Evolutionary conservation across 1,139 yeast genomes (phyloP), one percentile per base, ranked within the genome.

Genomic region (Geotrichum macrosporum): DNA sequence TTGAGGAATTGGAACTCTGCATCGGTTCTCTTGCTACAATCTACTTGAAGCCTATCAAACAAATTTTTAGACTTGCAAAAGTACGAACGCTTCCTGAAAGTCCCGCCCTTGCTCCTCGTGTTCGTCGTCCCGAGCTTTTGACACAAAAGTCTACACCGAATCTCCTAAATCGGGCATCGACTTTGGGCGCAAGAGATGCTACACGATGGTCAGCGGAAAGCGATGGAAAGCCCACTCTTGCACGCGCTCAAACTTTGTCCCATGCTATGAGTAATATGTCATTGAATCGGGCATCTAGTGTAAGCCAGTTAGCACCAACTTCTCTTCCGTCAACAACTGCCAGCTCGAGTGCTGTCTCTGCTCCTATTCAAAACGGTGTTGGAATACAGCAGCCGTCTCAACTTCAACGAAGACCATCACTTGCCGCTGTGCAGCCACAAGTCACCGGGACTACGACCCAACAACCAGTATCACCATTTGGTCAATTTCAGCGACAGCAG

Each of bases 11-110:
- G 47, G 95, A 86, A 57, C 70, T 89, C 54, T 81, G 79, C 53
- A 80, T 89, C 34, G 96, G 96, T 1, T 72, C 88, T 0, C 68
- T 89, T 47, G 89, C 95, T 0, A 83, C 95, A 0, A 80, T 89
- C 22, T 89, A 88, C 58, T 69, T 88, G 55, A 85, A 87, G 57
- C 95, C 96, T 0, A 82, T 86, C 4, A 75, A 76, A 20, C 85
- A 78, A 55, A 88, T 89, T 1, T 88, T 89, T 68, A 69, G 95
- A 35, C 67, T 77, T 35, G 76, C 88, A 1, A 81, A 76, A 54
- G 67, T 74, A 3, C 80, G 75, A 50, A 60, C 63, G 18, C 65
- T 89, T 26, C 72, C 78, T 0, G 62, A 65, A 8, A 80, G 88
- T 36, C 86, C 92, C 0, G 92, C 89, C 0, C 66, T 85, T 42